These are phyloP conservation scores for Mycena olivaceomarginata DNA, from an alignment of 768 basidiomycete species.

Conservation along the genomic window DNA sequence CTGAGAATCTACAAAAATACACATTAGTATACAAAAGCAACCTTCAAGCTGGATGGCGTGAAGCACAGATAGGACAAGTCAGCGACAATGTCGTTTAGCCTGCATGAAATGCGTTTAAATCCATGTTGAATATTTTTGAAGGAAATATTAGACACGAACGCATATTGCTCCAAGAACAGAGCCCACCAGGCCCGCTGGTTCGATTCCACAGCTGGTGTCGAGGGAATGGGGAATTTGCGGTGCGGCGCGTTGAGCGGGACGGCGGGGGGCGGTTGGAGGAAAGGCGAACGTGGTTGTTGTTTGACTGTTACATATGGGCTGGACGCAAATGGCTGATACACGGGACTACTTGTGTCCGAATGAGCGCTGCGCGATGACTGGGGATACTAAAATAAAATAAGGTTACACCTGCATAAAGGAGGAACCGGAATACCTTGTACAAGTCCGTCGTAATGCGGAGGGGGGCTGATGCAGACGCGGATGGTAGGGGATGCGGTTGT, in stretches of 20 bases:
- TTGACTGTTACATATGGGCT: constrained; percentile 35
- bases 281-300: constrained; percentile 52
- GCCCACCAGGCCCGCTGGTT: constrained; percentile 67
- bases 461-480: constrained; percentile 25
- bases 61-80: constrained; percentile 73
- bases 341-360: background rate
- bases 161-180: constrained; percentile 58
- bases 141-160: constrained; percentile 52
- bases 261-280: constrained; percentile 44
- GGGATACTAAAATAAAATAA: constrained; percentile 15
- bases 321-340: constrained; percentile 20
- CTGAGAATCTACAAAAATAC: constrained; percentile 70
- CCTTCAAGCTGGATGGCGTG: background rate
- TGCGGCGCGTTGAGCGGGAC: constrained; percentile 46
- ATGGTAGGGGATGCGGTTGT: constrained; percentile 31
- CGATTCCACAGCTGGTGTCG: constrained; percentile 56
- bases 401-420: background rate
- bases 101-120: constrained; percentile 46
- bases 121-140: constrained; percentile 17
- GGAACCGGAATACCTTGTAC: constrained; percentile 14
- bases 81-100: constrained; percentile 67
- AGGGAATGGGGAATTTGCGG: constrained; percentile 58
- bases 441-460: constrained; percentile 41
- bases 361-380: constrained; percentile 20
- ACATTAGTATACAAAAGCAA: background rate